phyloP scores from a whole-genome alignment of 345 rosid species.

The Hibiscus trionum region DNA sequence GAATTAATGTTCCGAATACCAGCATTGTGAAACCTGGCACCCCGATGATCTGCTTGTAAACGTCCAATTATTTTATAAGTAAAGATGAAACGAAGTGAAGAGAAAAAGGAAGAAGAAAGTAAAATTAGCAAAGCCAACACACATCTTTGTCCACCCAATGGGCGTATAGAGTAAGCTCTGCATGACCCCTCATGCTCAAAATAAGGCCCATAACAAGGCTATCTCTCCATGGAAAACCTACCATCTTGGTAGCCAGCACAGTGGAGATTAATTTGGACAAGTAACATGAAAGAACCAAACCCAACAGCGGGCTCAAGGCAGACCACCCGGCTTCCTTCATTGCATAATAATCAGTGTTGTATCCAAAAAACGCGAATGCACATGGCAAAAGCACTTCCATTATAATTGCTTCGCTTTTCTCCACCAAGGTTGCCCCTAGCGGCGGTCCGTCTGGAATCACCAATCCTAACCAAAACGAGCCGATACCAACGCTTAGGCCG shows the following conservation, averaged over 20 bases:
- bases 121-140: neutral
- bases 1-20: slow-evolving; percentile 26
- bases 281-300: slow-evolving; percentile 30
- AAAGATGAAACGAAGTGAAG: neutral
- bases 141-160: slow-evolving; percentile 69
- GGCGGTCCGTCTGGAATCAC: slow-evolving; percentile 1
- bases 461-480: slow-evolving; percentile 2
- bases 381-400: slow-evolving; percentile 45
- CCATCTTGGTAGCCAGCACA: slow-evolving; percentile 19
- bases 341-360: slow-evolving; percentile 33
- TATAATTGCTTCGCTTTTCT: slow-evolving; percentile 1
- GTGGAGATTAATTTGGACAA: slow-evolving; percentile 31
- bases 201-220: slow-evolving; percentile 50
- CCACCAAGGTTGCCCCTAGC: neutral
- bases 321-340: slow-evolving; percentile 36
- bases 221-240: slow-evolving; percentile 40
- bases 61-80: neutral
- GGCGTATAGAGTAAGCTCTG: slow-evolving; percentile 38
- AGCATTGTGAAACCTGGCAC: slow-evolving; percentile 32
- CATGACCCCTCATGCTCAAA: slow-evolving; percentile 61
- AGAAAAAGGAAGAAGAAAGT: neutral
- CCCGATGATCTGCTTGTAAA: slow-evolving; percentile 24
- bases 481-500: neutral
- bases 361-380: slow-evolving; percentile 45
- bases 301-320: slow-evolving; percentile 31